Evolutionary conservation across 257 asterid species (phyloP).

Genomic region (Solanum chaucha): DNA sequence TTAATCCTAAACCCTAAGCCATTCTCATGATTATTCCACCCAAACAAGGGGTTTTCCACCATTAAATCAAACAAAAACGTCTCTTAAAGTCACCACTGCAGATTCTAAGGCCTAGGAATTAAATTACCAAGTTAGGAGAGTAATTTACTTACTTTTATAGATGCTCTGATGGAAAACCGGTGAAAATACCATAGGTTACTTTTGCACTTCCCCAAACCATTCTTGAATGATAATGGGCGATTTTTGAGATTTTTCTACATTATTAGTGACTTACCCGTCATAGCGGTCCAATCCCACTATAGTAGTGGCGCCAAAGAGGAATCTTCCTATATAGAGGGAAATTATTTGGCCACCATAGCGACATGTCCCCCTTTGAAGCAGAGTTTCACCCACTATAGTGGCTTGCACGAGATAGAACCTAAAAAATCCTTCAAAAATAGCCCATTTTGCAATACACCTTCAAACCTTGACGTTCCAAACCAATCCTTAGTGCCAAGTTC

Average conservation of each 20-base stretch:
- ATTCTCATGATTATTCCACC: background rate
- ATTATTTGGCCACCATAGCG: background rate
- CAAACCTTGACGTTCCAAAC: background rate
- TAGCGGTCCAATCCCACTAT: background rate
- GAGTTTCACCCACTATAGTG: background rate
- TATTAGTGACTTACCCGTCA: background rate
- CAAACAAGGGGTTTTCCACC: background rate
- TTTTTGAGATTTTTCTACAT: background rate
- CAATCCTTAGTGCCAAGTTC: background rate
- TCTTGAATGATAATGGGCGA: background rate
- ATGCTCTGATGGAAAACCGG: no score
- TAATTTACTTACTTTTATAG: background rate
- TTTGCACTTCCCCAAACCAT: background rate
- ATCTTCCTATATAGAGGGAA: background rate
- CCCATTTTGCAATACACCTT: background rate
- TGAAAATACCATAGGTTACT: background rate
- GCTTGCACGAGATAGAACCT: background rate
- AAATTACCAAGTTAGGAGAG: background rate
- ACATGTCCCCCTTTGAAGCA: background rate
- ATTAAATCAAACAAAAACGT: background rate
- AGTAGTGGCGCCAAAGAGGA: no score
- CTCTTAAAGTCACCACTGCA: background rate
- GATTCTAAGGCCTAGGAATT: background rate
- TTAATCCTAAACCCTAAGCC: background rate
- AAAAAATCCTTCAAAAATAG: background rate